Base-by-base conservation (phyloP, 176 grass and related monocot species). In the Areca catechu region DNA sequence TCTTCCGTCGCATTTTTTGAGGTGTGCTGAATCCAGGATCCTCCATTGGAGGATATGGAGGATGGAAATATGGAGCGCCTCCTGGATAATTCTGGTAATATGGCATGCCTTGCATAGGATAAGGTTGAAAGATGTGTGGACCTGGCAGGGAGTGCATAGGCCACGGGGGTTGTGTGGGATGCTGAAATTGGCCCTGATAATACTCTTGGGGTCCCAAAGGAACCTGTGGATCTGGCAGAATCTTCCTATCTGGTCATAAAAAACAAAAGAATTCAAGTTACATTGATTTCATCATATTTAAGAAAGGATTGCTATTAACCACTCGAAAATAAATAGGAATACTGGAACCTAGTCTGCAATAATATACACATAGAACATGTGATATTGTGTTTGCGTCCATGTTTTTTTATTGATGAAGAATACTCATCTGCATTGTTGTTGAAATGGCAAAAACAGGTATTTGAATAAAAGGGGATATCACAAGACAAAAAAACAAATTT, bases 31-130 rank as follows among this genome's bases (percentile, higher is more conserved):
- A 69, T 48, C 76, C 85, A 27, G 66, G 66, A 63, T 88, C 83
- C 20, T 98, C 94, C 25, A 62, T 56, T 28, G 81, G 88, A 70
- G 88, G 84, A 57, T 95, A 95, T 56, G 79, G 71, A 9, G 82
- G 59, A 67, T 73, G 80, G 54, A 65, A 83, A 64, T 95, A 95
- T 15, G 86, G 78, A 54, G 69, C 75, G 24, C 56, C 60, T 10
- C 86, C 86, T 54, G 80, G 79, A 71, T 72, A 82, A 30, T 82
- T 82, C 63, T 82, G 94, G 72, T 93, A 93, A 61, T 89, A 92
- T 27, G 88, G 88, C 74, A 91, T 82, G 51, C 80, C 77, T 79
- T 98, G 86, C 78, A 91, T 88, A 27, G 66, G 30, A 64, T 95
- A 90, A 53, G 87, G 81, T 23, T 82, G 85, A 54, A 82, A 79